These are phyloP conservation scores for Cordyceps javanica DNA, from an alignment of 2,329 filamentous ascomycete species.

Conservation along the genomic window DNA sequence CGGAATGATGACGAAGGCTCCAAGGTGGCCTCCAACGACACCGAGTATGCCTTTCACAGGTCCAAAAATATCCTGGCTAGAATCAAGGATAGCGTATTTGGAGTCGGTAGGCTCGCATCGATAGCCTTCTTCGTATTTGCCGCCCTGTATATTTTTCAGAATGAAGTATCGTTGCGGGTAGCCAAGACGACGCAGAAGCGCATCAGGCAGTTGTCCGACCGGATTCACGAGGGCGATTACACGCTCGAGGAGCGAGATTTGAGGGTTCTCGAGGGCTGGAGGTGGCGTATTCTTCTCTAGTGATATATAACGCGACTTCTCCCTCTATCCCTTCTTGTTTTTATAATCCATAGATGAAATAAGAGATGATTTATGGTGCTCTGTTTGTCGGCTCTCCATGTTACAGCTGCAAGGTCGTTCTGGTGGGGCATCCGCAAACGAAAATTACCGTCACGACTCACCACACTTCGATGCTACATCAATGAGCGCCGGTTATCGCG, in stretches of 20 bases:
- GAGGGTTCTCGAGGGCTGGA: slow-evolving; percentile 46
- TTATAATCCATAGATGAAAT: neutral
- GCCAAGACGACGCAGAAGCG: slow-evolving; percentile 46
- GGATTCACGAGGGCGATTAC: slow-evolving; percentile 42
- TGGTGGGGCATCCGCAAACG: slow-evolving; percentile 1
- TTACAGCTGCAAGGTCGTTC: neutral
- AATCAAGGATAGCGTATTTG: slow-evolving; percentile 40
- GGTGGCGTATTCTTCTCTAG: slow-evolving; percentile 50
- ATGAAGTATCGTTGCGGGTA: slow-evolving; percentile 51
- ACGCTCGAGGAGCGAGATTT: slow-evolving; percentile 43
- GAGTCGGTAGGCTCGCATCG: slow-evolving; percentile 40
- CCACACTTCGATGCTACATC: neutral
- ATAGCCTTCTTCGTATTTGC: slow-evolving; percentile 50
- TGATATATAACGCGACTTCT: slow-evolving; percentile 17
- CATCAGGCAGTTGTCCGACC: slow-evolving; percentile 40
- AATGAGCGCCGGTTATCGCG: too few relatives aligned
- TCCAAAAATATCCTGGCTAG: slow-evolving; percentile 45
- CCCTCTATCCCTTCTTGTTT: too few relatives aligned
- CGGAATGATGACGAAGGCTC: slow-evolving; percentile 33
- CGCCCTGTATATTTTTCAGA: slow-evolving; percentile 52
- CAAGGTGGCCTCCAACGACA: slow-evolving; percentile 39
- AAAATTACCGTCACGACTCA: neutral
- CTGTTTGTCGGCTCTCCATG: neutral
- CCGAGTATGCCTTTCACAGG: slow-evolving; percentile 50
- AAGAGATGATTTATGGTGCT: neutral